Evolutionary conservation across 2,329 filamentous ascomycete species (phyloP), one percentile per base, ranked within the genome.

Genomic region (Trichophyton benhamiae): DNA sequence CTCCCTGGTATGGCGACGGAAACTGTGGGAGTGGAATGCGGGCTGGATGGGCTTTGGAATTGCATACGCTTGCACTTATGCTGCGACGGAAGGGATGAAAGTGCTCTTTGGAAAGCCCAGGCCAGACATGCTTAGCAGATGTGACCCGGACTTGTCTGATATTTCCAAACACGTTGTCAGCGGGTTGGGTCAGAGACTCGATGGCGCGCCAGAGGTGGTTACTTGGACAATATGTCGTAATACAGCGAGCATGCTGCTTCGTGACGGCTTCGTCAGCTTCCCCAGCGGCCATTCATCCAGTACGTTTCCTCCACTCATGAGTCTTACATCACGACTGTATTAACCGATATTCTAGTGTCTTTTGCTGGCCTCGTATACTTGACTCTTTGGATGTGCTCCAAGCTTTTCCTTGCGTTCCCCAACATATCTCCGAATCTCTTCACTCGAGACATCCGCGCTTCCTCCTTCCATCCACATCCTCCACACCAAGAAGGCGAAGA

Each of bases 1-100:
- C 36, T 42, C 55, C 8, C n/a, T 41, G 55, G 42, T 59, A 20
- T 91, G 89, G 85, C 83, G 83, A 70, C 82, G 89, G 66, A 96
- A 94, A 75, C 72, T 96, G 1, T 96, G 92, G 91, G 91, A 96
- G 73, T 85, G 89, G 72, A 90, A 96, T 71, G 85, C 84, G 1
- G 91, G 89, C 62, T 89, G 87, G 84, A 83, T 96, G 68, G 91
- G 91, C 0, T 80, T 96, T 2, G 88, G 80, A 0, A 78, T 96
- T 17, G 84, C 88, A 2, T 77, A 90, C 8, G 84, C 86, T 1
- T 79, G 83, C 1, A 82, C 87, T 3, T 95, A 88, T 77, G 84
- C 94, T 73, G 84, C 95, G 68, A 92, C 91, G 0, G 85, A 89
- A 67, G 88, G 87, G 58, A 84, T 95, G 80, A 96, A 96, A 80